phyloP scores from a whole-genome alignment of 257 asterid species.

The Catharanthus roseus region DNA sequence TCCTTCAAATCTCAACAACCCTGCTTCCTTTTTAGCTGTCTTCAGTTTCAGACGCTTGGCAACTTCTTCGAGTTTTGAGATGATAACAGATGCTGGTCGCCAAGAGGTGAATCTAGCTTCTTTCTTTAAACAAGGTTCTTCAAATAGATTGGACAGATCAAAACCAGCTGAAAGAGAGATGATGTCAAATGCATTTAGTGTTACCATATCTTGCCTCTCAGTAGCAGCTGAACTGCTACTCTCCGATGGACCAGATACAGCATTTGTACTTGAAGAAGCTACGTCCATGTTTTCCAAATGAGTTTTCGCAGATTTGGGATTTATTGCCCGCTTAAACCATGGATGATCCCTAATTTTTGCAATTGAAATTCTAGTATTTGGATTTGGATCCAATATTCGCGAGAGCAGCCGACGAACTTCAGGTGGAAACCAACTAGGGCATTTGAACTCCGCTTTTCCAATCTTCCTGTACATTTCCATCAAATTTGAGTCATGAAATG shows the following conservation, averaged over 20 bases:
- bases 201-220: constrained; percentile 23
- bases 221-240: constrained; percentile 9
- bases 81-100: constrained; percentile 54
- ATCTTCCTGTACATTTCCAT: constrained; percentile 82
- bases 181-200: constrained; percentile 73
- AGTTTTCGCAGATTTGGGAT: constrained; percentile 21
- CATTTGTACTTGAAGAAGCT: constrained; percentile 20
- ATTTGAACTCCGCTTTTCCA: constrained; percentile 50
- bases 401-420: constrained; percentile 46
- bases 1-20: constrained; percentile 67
- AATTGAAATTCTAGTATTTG: constrained; percentile 50
- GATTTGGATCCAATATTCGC: constrained; percentile 67
- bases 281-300: constrained; percentile 31
- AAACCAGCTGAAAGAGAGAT: constrained; percentile 71
- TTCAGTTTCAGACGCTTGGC: constrained; percentile 61
- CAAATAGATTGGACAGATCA: constrained; percentile 65
- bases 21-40: constrained; percentile 55
- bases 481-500: constrained; percentile 67
- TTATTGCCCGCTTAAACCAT: constrained; percentile 53
- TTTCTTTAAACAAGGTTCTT: constrained; percentile 46
- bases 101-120: constrained; percentile 70
- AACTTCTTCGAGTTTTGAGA: constrained; percentile 65
- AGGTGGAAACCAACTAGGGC: constrained; percentile 62
- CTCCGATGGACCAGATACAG: background rate
- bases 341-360: constrained; percentile 44